These are phyloP conservation scores for Aspergillus neotritici DNA, from an alignment of 2,329 filamentous ascomycete genomes.

Conservation along the genomic window DNA sequence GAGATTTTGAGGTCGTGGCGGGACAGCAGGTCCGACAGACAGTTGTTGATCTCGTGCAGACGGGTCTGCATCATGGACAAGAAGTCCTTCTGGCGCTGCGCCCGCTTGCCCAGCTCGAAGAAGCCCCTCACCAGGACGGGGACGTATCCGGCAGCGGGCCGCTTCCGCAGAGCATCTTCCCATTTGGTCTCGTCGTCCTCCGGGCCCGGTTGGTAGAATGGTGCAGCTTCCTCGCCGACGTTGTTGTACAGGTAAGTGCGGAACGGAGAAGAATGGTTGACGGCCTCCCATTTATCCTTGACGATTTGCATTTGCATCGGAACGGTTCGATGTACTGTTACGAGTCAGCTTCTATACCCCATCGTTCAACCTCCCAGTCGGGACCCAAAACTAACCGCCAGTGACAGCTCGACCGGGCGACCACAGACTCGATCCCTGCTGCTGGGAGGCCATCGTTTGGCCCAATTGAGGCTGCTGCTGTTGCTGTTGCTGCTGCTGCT, in stretches of 20 bases:
- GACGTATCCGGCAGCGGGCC: slow-evolving; percentile 53
- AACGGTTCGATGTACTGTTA: slow-evolving; percentile 54
- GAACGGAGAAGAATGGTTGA: slow-evolving; percentile 48
- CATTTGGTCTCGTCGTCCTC: slow-evolving; percentile 57
- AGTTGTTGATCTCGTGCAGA: slow-evolving; percentile 61
- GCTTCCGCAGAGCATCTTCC: slow-evolving; percentile 58
- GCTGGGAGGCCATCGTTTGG: slow-evolving; percentile 31
- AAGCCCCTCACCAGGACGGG: slow-evolving; percentile 58
- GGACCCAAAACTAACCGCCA: slow-evolving; percentile 28
- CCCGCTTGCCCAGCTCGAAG: slow-evolving; percentile 52
- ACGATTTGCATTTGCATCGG: slow-evolving; percentile 57
- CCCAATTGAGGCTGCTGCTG: slow-evolving; percentile 38
- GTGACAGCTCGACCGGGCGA: slow-evolving; percentile 40
- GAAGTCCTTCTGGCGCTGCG: slow-evolving; percentile 52
- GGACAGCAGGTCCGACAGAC: slow-evolving; percentile 53
- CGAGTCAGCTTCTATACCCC: slow-evolving; percentile 10
- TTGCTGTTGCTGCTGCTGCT: slow-evolving; percentile 20
- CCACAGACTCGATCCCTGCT: slow-evolving; percentile 39
- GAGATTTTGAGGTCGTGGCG: slow-evolving; percentile 57
- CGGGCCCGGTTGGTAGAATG: slow-evolving; percentile 55
- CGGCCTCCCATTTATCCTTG: slow-evolving; percentile 57
- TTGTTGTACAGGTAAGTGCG: slow-evolving; percentile 60
- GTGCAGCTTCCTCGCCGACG: slow-evolving; percentile 53
- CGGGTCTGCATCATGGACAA: slow-evolving; percentile 54
- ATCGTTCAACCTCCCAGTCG: slow-evolving; percentile 7